These are phyloP conservation scores for Fusarium kyushuense DNA, from an alignment of 2,329 filamentous ascomycete genomes.

Conservation along the genomic window DNA sequence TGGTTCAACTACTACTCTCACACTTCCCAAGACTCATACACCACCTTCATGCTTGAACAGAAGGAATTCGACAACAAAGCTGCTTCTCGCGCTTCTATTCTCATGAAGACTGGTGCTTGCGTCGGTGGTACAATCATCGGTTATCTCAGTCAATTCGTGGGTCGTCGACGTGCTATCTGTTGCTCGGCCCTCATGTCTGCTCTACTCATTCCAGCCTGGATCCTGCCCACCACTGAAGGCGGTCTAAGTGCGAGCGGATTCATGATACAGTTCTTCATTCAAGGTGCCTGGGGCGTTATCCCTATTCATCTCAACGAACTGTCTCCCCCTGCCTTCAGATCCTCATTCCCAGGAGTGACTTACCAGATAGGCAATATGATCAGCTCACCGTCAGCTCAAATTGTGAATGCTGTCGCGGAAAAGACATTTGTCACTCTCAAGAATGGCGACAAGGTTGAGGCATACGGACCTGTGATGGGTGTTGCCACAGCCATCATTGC, in stretches of 20 bases:
- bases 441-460: slow-evolving; percentile 70
- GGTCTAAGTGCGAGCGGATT: slow-evolving; percentile 74
- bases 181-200: slow-evolving; percentile 69
- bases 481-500: slow-evolving; percentile 82
- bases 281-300: slow-evolving; percentile 75
- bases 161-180: slow-evolving; percentile 77
- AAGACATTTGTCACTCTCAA: slow-evolving; percentile 65
- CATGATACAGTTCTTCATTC: slow-evolving; percentile 76
- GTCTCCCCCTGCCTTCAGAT: slow-evolving; percentile 76
- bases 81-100: slow-evolving; percentile 79
- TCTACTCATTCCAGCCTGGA: slow-evolving; percentile 76
- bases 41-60: slow-evolving; percentile 80
- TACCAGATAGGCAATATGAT: too few relatives aligned
- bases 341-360: slow-evolving; percentile 76
- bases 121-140: slow-evolving; percentile 80
- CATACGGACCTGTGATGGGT: slow-evolving; percentile 81
- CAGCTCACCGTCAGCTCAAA: too few relatives aligned
- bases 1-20: slow-evolving; percentile 83
- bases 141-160: slow-evolving; percentile 80
- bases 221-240: slow-evolving; percentile 70
- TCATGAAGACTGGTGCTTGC: slow-evolving; percentile 84
- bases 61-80: slow-evolving; percentile 74
- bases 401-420: slow-evolving; percentile 80
- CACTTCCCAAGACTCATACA: slow-evolving; percentile 84
- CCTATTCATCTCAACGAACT: slow-evolving; percentile 81